These are phyloP conservation scores for Phanerochaete carnosa DNA, from an alignment of 768 basidiomycete species.

Conservation along the genomic window DNA sequence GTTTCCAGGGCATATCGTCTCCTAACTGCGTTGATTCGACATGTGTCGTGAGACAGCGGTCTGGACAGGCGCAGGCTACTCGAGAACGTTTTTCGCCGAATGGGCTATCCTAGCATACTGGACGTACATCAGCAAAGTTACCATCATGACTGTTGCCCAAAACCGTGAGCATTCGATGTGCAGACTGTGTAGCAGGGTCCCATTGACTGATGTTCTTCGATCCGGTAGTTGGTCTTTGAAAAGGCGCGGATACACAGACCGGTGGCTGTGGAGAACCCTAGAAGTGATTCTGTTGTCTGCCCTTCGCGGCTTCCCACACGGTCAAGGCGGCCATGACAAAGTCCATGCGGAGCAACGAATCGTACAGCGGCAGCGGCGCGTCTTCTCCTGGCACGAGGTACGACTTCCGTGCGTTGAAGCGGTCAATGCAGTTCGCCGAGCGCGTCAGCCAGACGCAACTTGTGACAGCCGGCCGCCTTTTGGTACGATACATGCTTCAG, in stretches of 20 bases:
- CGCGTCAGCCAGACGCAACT: no score
- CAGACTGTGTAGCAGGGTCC: neutral
- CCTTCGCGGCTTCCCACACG: neutral
- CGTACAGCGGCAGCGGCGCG: neutral
- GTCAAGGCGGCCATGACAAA: neutral
- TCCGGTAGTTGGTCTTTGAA: no score
- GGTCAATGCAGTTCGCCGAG: neutral
- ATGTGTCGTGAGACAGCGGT: no score
- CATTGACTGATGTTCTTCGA: neutral
- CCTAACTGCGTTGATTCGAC: no score
- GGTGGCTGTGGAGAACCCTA: neutral
- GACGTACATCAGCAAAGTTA: neutral
- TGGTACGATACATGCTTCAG: neutral
- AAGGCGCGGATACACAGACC: neutral
- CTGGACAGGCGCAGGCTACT: no score
- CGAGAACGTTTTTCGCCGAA: no score
- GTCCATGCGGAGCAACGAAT: neutral
- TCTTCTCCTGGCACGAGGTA: neutral
- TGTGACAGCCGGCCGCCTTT: no score
- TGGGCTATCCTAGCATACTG: neutral
- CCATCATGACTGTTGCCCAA: neutral
- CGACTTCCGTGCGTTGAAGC: neutral
- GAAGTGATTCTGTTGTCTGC: neutral
- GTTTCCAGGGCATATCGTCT: neutral
- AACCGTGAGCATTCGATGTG: neutral